Evolutionary conservation across 2,329 filamentous ascomycete species (phyloP).

Genomic region (Colletotrichum zoysiae): DNA sequence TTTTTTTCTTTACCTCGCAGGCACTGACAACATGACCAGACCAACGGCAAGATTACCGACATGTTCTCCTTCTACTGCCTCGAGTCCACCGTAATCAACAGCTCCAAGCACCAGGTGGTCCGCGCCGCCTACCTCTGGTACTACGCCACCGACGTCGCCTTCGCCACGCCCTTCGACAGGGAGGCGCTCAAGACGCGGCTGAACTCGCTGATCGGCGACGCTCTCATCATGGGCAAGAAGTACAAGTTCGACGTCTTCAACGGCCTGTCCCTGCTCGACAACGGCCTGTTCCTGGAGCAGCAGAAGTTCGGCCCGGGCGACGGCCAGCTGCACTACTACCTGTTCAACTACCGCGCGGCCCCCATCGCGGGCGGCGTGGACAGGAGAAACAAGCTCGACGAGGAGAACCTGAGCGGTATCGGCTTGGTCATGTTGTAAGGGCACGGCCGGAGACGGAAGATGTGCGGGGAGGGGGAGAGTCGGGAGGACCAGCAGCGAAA

Average conservation of each 20-base stretch:
- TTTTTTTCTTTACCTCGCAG: too few relatives aligned
- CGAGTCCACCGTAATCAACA: constrained; percentile 90
- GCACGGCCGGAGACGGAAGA: constrained; percentile 26
- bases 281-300: constrained; percentile 90
- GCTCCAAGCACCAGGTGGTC: constrained; percentile 81
- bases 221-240: constrained; percentile 87
- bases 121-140: constrained; percentile 97
- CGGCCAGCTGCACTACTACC: constrained; percentile 94
- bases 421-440: constrained; percentile 82
- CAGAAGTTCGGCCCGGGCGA: constrained; percentile 96
- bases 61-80: constrained; percentile 98
- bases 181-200: constrained; percentile 80
- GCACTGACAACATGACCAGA: constrained; percentile 50
- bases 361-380: constrained; percentile 90
- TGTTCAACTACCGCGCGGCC: constrained; percentile 95
- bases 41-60: constrained; percentile 84
- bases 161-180: constrained; percentile 67
- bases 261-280: constrained; percentile 92
- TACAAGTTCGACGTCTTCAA: constrained; percentile 96
- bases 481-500: neutral
- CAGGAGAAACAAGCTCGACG: constrained; percentile 81
- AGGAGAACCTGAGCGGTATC: constrained; percentile 84
- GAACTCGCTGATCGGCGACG: constrained; percentile 84
- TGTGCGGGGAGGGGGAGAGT: too few relatives aligned
- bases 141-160: constrained; percentile 87